These are phyloP conservation scores for Plasmodium inui DNA, from an alignment of 169 alveolate species.

Conservation along the genomic window DNA sequence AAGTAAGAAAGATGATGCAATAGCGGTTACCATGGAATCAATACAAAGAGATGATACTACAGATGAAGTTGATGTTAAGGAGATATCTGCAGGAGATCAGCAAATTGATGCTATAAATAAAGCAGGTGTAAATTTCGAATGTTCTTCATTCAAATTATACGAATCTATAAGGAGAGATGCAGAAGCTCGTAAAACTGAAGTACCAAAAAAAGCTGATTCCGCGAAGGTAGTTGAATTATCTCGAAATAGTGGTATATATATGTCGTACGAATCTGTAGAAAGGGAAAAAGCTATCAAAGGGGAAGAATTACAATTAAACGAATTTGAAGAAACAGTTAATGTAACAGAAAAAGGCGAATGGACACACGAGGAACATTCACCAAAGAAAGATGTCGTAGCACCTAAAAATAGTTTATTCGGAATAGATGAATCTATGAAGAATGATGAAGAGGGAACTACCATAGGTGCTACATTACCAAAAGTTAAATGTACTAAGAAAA, in stretches of 20 bases:
- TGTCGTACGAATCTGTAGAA: too few relatives aligned
- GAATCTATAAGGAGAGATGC: not conserved
- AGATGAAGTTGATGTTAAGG: not conserved
- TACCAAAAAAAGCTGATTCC: too few relatives aligned
- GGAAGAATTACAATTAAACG: too few relatives aligned
- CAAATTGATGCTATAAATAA: not conserved
- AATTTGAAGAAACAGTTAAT: not conserved
- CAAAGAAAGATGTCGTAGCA: not conserved
- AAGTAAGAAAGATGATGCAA: not conserved
- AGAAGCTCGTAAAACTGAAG: too few relatives aligned
- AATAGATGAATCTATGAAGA: not conserved
- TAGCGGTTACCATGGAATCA: not conserved
- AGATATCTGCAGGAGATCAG: not conserved
- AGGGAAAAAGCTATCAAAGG: too few relatives aligned
- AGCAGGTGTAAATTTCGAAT: not conserved
- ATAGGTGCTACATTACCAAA: too few relatives aligned
- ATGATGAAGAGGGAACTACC: not conserved
- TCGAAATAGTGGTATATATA: too few relatives aligned
- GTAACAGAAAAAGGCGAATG: not conserved
- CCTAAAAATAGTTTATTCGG: not conserved
- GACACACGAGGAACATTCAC: not conserved
- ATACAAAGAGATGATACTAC: not conserved
- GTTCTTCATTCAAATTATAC: not conserved
- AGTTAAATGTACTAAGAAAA: too few relatives aligned
- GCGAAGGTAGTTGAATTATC: too few relatives aligned